Percentiles rank a stretch among this genome's conserved stretches.
These are phyloP conservation scores for Leishmania tarentolae DNA, from an alignment of 208 protist genomes.

Conservation along the genomic window DNA sequence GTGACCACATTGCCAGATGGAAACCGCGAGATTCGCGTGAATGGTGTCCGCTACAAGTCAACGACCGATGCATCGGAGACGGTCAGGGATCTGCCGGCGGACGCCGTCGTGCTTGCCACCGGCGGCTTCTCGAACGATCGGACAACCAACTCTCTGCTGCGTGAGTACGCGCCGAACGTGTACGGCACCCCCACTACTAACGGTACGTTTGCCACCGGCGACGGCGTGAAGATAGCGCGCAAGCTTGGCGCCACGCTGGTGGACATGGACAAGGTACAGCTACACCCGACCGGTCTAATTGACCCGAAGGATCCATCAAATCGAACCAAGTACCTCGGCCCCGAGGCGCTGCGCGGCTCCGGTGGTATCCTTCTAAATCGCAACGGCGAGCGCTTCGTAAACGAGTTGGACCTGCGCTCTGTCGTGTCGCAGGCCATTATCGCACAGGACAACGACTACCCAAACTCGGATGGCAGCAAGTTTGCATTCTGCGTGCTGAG, in stretches of 20 bases:
- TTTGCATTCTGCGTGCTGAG: slow-evolving; percentile 90
- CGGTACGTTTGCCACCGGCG: slow-evolving; percentile 83
- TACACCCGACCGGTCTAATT: slow-evolving; percentile 97
- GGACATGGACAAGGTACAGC: slow-evolving; percentile 94
- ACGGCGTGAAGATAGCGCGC: slow-evolving; percentile 79
- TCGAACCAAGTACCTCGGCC: slow-evolving; percentile 93
- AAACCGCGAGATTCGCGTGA: slow-evolving; percentile 45
- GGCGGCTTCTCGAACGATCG: slow-evolving; percentile 87
- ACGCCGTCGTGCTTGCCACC: slow-evolving; percentile 88
- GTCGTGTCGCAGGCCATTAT: slow-evolving; percentile 93
- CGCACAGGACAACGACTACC: slow-evolving; percentile 67
- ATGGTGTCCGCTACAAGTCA: slow-evolving; percentile 52
- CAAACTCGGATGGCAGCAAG: slow-evolving; percentile 53
- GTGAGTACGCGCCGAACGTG: slow-evolving; percentile 77
- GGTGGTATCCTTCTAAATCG: slow-evolving; percentile 95
- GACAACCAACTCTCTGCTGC: slow-evolving; percentile 61
- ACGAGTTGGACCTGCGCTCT: slow-evolving; percentile 95
- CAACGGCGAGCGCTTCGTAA: slow-evolving; percentile 91
- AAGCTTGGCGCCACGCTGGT: slow-evolving; percentile 78
- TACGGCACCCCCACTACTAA: slow-evolving; percentile 90
- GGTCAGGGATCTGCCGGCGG: slow-evolving; percentile 46
- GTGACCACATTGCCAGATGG: slow-evolving; percentile 38
- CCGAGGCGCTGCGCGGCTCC: slow-evolving; percentile 95
- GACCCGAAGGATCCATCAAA: slow-evolving; percentile 89
- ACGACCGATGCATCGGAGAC: slow-evolving; percentile 16